Base-by-base conservation (phyloP, 371 early-diverging fungal species). In the Fennellomyces sp. region DNA sequence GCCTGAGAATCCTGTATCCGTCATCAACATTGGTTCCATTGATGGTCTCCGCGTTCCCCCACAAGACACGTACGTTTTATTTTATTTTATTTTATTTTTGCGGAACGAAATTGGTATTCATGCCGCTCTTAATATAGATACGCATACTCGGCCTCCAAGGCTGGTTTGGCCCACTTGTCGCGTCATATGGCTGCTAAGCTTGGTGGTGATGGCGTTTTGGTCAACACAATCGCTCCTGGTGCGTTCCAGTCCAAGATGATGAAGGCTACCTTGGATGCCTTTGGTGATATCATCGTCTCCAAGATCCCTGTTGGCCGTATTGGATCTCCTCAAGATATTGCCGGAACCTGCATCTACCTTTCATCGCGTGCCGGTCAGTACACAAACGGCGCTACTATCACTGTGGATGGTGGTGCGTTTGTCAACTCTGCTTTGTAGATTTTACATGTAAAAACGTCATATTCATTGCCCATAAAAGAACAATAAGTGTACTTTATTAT, bases 171-270 rank as follows among this genome's bases (percentile, higher is more conserved):
- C 61, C 91, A 91, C 42, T 58, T 92, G 59, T 85, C 91, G 0
- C 74, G 83, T 5, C 84, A 85, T 49, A 70, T 92, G 71, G 89
- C 90, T 1, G 75, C 73, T 3, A 85, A 88, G 26, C 59, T 92
- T 28, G 90, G 84, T 25, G 52, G 59, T 13, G 68, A 73, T 19
- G 56, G 80, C 52, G 86, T 96, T 39, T 84, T 87, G 21, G 90
- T 91, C 36, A 96, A 95, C 61, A 90, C 91, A 1, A 85, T 95
- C 56, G 95, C 95, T 2, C 94, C 96, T 2, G 95, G 96, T 2
- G 82, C 92, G 0, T 96, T 93, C 71, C 83, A 86, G 61, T 88
- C 87, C 59, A 89, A 89, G 65, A 95, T 95, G 83, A 94, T 95
- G 94, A 87, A 85, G 54, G 78, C 71, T 19, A 91, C 91, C 0